Percentiles rank a stretch among this genome's conserved stretches.
These are phyloP conservation scores for Syzygium aqueum DNA, from an alignment of 345 rosid genomes.

Conservation along the genomic window DNA sequence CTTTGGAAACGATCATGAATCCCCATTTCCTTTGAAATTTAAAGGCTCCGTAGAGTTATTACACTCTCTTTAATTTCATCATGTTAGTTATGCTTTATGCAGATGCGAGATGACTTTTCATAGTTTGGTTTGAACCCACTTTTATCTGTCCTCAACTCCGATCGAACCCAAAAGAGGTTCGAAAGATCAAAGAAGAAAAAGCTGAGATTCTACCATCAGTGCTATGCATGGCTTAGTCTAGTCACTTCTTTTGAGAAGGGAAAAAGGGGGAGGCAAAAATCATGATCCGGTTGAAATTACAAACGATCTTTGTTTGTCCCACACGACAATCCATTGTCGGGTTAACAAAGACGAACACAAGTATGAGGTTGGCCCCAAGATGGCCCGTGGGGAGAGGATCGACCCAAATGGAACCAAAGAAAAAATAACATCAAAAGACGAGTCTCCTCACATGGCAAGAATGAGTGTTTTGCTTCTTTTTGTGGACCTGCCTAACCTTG, in stretches of 20 bases:
- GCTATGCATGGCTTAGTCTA: constrained; percentile 23
- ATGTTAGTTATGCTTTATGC: not conserved
- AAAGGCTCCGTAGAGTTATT: not conserved
- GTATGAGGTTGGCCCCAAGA: not conserved
- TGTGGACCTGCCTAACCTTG: not conserved
- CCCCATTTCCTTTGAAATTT: not conserved
- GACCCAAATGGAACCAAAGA: not conserved
- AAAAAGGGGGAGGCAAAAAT: not conserved
- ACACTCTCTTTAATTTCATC: not conserved
- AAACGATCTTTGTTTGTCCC: not conserved
- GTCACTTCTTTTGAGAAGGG: constrained; percentile 40
- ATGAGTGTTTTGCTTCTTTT: not conserved
- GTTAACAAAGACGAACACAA: not conserved
- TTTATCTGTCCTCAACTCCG: not conserved
- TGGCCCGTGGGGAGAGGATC: not conserved
- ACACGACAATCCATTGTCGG: not conserved
- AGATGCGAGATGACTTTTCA: not conserved
- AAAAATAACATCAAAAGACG: not conserved
- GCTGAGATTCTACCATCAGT: not conserved
- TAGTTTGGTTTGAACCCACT: not conserved
- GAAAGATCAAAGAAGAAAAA: not conserved
- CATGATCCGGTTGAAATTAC: not conserved
- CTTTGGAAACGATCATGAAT: not conserved
- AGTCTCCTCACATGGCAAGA: not conserved
- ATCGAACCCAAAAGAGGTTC: not conserved